phyloP scores from a whole-genome alignment of 352 stramenopile species.

The Globisporangium yorkense region DNA sequence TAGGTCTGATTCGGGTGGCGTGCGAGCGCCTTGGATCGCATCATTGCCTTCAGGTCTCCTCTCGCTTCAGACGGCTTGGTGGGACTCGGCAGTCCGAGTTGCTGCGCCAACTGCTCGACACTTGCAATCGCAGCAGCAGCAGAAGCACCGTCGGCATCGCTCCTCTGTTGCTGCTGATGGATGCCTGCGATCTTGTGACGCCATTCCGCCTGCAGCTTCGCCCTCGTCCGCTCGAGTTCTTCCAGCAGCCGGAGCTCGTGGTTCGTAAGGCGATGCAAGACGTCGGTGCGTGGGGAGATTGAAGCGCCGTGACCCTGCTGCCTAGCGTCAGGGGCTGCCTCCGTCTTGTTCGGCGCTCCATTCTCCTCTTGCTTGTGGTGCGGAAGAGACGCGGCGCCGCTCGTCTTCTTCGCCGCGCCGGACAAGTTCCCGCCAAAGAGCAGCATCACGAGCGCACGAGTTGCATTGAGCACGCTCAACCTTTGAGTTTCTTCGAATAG shows the following conservation, averaged over 20 bases:
- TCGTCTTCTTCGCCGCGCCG: constrained; percentile 16
- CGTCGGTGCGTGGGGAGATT: constrained; percentile 49
- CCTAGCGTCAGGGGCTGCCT: neutral
- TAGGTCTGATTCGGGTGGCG: constrained; percentile 34
- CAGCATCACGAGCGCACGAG: constrained; percentile 27
- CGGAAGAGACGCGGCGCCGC: neutral
- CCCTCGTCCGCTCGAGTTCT: constrained; percentile 67
- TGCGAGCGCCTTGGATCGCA: constrained; percentile 41
- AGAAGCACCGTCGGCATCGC: neutral
- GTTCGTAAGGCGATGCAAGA: constrained; percentile 64
- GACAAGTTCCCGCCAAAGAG: constrained; percentile 67
- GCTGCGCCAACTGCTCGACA: constrained; percentile 37
- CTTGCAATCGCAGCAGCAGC: constrained; percentile 15
- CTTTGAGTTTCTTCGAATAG: too few relatives aligned
- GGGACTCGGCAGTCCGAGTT: constrained; percentile 20
- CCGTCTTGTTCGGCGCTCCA: neutral
- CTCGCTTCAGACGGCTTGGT: neutral
- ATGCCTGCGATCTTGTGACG: constrained; percentile 51
- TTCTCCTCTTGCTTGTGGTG: neutral
- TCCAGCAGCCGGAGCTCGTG: constrained; percentile 73
- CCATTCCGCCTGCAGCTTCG: constrained; percentile 65
- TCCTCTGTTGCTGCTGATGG: constrained; percentile 31
- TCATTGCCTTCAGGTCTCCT: constrained; percentile 27
- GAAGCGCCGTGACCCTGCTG: constrained; percentile 3
- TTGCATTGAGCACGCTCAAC: too few relatives aligned